Evolutionary conservation across 1,139 yeast genomes (phyloP).

Genomic region (Pichia sp.): DNA sequence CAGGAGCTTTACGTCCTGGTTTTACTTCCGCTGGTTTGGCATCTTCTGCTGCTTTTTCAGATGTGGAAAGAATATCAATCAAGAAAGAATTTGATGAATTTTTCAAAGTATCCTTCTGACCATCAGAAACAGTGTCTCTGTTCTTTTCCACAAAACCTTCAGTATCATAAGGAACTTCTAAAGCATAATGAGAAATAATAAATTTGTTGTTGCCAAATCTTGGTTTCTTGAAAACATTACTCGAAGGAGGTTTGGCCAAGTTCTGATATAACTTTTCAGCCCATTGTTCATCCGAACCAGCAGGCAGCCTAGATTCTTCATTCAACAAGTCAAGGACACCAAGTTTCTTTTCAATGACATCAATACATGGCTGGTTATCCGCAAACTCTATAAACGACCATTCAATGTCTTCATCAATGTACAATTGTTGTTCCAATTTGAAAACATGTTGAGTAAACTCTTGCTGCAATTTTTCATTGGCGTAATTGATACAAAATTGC

Average conservation of each 20-base stretch:
- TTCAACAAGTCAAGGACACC: constrained; percentile 87
- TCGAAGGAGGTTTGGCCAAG: constrained; percentile 72
- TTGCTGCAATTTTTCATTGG: constrained; percentile 95
- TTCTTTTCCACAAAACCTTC: constrained; percentile 97
- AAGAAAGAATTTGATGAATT: constrained; percentile 64
- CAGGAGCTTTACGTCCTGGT: constrained; percentile 42
- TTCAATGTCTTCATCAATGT: constrained; percentile 84
- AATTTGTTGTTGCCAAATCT: constrained; percentile 91
- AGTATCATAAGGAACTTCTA: constrained; percentile 87
- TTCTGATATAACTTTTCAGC: constrained; percentile 85
- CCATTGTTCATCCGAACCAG: constrained; percentile 94
- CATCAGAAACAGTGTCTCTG: constrained; percentile 96
- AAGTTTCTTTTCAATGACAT: constrained; percentile 80
- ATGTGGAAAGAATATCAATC: constrained; percentile 55
- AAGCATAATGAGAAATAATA: constrained; percentile 88
- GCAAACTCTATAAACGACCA: constrained; percentile 97
- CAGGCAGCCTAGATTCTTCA: constrained; percentile 92
- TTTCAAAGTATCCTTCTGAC: constrained; percentile 80
- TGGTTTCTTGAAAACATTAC: constrained; percentile 84
- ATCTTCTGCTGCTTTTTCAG: constrained; percentile 58
- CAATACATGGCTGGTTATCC: constrained; percentile 97
- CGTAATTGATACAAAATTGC: constrained; percentile 96
- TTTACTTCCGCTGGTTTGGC: constrained; percentile 41
- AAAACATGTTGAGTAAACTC: constrained; percentile 97
- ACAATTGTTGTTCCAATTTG: constrained; percentile 94